Evolutionary conservation across 352 stramenopile species (phyloP).

Genomic region (Phytophthora tentaculata): DNA sequence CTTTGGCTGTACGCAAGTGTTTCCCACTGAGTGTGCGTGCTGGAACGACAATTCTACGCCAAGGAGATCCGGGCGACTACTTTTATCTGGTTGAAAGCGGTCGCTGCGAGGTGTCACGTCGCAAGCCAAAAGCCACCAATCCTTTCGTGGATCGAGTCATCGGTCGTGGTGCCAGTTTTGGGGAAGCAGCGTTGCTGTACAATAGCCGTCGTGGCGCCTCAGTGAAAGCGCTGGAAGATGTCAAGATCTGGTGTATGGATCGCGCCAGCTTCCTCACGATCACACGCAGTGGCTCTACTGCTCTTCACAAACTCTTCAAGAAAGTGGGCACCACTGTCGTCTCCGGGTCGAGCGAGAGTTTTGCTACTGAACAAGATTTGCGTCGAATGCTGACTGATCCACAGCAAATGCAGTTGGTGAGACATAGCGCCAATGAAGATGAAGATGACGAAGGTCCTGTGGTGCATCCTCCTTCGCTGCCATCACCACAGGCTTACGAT

Average conservation of each 20-base stretch:
- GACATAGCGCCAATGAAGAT: constrained; percentile 38
- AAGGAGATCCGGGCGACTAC: constrained; percentile 86
- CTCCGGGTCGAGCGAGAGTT: constrained; percentile 52
- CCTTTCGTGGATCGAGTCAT: constrained; percentile 78
- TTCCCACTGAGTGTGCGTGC: constrained; percentile 74
- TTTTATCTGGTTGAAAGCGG: constrained; percentile 87
- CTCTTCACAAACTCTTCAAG: constrained; percentile 78
- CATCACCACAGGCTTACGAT: constrained; percentile 41
- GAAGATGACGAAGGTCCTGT: constrained; percentile 7
- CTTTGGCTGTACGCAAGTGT: constrained; percentile 81
- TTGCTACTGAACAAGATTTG: constrained; percentile 64
- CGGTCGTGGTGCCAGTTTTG: constrained; percentile 86
- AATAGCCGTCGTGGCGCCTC: constrained; percentile 94
- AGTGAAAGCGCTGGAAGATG: constrained; percentile 83
- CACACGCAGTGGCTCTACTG: constrained; percentile 79
- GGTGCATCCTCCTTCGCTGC: constrained; percentile 21
- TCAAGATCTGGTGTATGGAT: constrained; percentile 95
- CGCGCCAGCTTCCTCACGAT: constrained; percentile 86
- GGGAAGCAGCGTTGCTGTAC: constrained; percentile 97
- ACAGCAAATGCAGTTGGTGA: constrained; percentile 37
- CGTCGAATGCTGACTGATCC: constrained; percentile 61
- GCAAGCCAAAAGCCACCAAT: constrained; percentile 58
- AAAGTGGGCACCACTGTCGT: constrained; percentile 58
- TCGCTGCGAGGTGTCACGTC: constrained; percentile 74
- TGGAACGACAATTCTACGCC: constrained; percentile 70